Percentiles rank a stretch among this genome's conserved stretches.
Conservation (phyloP, 1,139 yeast species). For the Debaryomycetaceae sp. region DNA sequence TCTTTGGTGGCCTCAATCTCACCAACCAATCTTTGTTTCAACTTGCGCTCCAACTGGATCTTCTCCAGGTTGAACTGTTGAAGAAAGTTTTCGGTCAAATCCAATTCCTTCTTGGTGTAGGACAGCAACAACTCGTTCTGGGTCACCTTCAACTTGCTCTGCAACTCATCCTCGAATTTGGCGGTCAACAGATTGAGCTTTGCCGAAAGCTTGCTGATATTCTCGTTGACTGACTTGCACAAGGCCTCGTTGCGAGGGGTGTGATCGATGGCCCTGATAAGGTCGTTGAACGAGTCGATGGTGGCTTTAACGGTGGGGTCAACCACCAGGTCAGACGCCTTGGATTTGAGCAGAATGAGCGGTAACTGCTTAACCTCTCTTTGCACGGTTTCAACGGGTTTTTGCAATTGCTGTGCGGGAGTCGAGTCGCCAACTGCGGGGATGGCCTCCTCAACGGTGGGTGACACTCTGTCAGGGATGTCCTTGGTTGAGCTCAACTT, state of each 20-base stretch:
- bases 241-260: constrained; percentile 29
- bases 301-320: constrained; percentile 48
- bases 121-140: constrained; percentile 52
- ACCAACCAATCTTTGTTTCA: constrained; percentile 51
- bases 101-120: constrained; percentile 53
- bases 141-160: constrained; percentile 30
- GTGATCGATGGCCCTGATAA: constrained; percentile 48
- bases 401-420: constrained; percentile 45
- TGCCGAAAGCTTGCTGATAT: constrained; percentile 26
- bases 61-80: constrained; percentile 52
- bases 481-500: constrained; percentile 17
- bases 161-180: constrained; percentile 40
- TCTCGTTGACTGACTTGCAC: constrained; percentile 28
- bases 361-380: constrained; percentile 34
- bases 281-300: constrained; percentile 47
- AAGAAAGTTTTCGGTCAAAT: constrained; percentile 45
- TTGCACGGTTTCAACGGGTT: constrained; percentile 36
- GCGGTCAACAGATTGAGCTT: constrained; percentile 34
- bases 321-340: constrained; percentile 19
- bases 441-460: constrained; percentile 13
- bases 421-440: constrained; percentile 19
- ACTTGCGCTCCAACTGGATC: constrained; percentile 57
- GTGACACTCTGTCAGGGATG: constrained; percentile 17
- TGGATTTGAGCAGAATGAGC: constrained; percentile 24
- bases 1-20: constrained; percentile 71